Conservation (phyloP, 2,329 filamentous ascomycete species). For the Coniochaeta sp. region DNA sequence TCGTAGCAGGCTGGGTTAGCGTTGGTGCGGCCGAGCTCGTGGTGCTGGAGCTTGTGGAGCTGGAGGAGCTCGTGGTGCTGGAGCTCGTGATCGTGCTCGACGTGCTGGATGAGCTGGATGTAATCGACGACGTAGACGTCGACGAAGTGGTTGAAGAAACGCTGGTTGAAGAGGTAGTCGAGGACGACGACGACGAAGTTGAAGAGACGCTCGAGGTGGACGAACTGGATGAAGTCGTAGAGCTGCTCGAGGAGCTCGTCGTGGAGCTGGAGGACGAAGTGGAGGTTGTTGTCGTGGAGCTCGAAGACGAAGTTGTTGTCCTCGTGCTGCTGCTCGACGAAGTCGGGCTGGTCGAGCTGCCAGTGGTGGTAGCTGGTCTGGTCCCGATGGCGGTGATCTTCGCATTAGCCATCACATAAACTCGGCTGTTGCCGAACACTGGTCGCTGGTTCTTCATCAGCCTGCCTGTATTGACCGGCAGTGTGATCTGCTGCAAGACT, state of each 20-base stretch:
- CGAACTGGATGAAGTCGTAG: not conserved
- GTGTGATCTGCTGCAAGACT: slow-evolving; percentile 18
- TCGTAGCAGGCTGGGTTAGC: slow-evolving; percentile 13
- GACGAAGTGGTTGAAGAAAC: not conserved
- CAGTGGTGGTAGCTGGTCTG: not conserved
- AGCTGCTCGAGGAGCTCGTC: not conserved
- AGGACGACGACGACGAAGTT: not conserved
- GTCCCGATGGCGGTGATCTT: slow-evolving; percentile 3
- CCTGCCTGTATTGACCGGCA: slow-evolving; percentile 22
- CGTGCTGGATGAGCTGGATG: not conserved
- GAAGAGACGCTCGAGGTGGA: not conserved
- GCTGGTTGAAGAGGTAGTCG: not conserved
- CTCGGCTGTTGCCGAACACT: slow-evolving; percentile 25
- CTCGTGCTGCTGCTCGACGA: not conserved
- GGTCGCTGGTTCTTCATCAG: slow-evolving; percentile 28
- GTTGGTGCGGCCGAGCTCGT: slow-evolving; percentile 7
- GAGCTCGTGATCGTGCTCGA: not conserved
- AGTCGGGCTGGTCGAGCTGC: not conserved
- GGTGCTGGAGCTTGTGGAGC: not conserved
- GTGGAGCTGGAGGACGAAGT: not conserved
- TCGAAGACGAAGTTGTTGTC: not conserved
- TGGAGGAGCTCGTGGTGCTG: not conserved
- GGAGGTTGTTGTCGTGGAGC: not conserved
- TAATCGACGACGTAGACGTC: not conserved
- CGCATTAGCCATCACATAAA: slow-evolving; percentile 14